Conservation (phyloP, 352 stramenopile genomes). For the Globisporangium radiosum region DNA sequence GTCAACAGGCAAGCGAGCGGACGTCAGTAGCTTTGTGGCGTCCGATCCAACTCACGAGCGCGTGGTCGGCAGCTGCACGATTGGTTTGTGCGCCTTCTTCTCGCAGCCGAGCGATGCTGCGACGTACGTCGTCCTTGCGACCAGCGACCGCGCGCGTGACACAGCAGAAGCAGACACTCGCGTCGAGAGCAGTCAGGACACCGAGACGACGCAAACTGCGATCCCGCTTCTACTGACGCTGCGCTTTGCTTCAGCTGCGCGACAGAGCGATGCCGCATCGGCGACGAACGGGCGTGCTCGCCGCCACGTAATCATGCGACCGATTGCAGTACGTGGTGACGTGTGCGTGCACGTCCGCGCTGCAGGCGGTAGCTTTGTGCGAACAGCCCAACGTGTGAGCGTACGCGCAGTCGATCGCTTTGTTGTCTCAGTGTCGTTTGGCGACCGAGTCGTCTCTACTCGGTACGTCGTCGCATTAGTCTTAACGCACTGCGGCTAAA, state of each 20-base stretch:
- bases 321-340: slow-evolving; percentile 1
- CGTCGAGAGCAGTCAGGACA: background rate
- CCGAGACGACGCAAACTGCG: background rate
- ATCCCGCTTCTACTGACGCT: slow-evolving; percentile 8
- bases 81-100: slow-evolving; percentile 9
- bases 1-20: background rate
- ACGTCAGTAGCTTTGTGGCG: background rate
- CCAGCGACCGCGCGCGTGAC: background rate
- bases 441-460: background rate
- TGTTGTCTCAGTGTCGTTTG: slow-evolving; percentile 1
- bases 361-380: slow-evolving; percentile 3
- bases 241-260: background rate
- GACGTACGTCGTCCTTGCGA: slow-evolving; percentile 1
- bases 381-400: background rate
- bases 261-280: too few species aligned
- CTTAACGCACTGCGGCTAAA: too few species aligned
- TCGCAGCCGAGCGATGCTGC: background rate
- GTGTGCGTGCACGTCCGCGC: slow-evolving; percentile 6
- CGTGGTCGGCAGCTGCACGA: background rate
- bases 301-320: background rate
- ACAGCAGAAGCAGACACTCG: background rate
- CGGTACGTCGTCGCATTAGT: background rate
- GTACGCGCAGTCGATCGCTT: background rate
- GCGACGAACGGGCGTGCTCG: too few species aligned
- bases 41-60: background rate